Evolutionary conservation across 2,329 filamentous ascomycete species (phyloP), one percentile per base, ranked within the genome.

Genomic region (Hymenoscyphus infarciens): DNA sequence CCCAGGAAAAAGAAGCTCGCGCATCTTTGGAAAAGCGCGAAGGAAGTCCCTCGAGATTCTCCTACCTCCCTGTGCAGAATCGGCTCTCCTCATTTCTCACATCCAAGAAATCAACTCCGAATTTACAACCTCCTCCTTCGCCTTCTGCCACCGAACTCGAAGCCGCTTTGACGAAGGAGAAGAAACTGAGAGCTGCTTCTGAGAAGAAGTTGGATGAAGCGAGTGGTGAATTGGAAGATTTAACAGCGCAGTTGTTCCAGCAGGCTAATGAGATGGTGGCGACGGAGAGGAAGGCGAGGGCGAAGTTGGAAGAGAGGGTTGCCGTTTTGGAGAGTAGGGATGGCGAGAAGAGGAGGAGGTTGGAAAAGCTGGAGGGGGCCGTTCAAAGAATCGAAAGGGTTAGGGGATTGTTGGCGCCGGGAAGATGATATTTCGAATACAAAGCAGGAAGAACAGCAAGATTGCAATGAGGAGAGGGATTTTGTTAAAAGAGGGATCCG

Each of bases 191-290:
- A 13, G 79, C 82, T 45, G 84, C 86, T 59, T 90, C 90, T 1
- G 91, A 95, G 77, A 82, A 83, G 57, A 83, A 84, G 65, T 78
- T 91, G 22, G 81, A 81, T 66, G 83, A 86, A 57, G 88, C 90
- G 58, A 87, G 84, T 71, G 81, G 79, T 13, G 91, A 95, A 78
- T 83, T 94, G 22, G 91, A 94, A 76, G 91, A 95, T 76, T 79
- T 95, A 67, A 90, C 84, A 71, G 88, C 84, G 22, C 83, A 83
- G 58, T 78, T 95, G 60, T 95, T 95, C 74, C 87, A 90, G 77
- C 87, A 93, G 78, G 91, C 91, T 59, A 95, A 95, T 74, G 87
- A 92, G 77, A 95, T 95, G 91, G 91, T 95, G 22, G 90, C 91
- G 1, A 80, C 83, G 19, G 91, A 95, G 79, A 80, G 91, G 53